Conservation (phyloP, 305 asterid species). For the Stenogyne calaminthoides region DNA sequence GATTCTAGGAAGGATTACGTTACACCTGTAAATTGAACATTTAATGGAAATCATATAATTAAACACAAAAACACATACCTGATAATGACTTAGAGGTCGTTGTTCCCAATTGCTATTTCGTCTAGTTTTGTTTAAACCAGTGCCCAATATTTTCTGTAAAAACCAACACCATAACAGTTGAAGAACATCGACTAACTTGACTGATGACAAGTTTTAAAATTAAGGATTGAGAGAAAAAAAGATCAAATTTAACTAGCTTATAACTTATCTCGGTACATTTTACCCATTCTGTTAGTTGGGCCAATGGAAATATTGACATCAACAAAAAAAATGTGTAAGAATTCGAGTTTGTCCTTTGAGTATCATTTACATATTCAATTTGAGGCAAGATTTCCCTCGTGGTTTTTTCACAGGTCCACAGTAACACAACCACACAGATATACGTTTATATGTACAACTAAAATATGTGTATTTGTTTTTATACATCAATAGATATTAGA, state of each 20-base stretch:
- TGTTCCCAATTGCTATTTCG: constrained; percentile 98
- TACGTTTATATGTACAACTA: too few species aligned
- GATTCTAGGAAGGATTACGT: not conserved
- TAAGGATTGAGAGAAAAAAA: not conserved
- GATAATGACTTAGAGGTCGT: constrained; percentile 76
- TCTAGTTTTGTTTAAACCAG: constrained; percentile 86
- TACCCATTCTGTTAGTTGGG: not conserved
- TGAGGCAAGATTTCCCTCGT: too few species aligned
- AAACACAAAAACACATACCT: constrained; percentile 51
- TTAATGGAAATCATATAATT: constrained; percentile 9
- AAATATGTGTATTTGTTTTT: too few species aligned
- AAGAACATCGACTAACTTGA: constrained; percentile 13
- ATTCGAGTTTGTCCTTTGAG: not conserved
- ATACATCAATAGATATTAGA: too few species aligned
- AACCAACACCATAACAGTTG: constrained; percentile 28
- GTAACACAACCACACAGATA: not conserved
- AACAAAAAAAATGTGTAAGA: not conserved
- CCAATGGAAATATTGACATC: not conserved
- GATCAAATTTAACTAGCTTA: not conserved
- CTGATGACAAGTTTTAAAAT: constrained; percentile 5
- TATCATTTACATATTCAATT: not conserved
- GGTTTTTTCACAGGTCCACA: not conserved
- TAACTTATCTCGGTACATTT: not conserved
- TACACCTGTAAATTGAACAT: not conserved
- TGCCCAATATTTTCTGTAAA: constrained; percentile 80